These are phyloP conservation scores for Solanum hybrid DNA, from an alignment of 305 asterid genomes.

Conservation along the genomic window DNA sequence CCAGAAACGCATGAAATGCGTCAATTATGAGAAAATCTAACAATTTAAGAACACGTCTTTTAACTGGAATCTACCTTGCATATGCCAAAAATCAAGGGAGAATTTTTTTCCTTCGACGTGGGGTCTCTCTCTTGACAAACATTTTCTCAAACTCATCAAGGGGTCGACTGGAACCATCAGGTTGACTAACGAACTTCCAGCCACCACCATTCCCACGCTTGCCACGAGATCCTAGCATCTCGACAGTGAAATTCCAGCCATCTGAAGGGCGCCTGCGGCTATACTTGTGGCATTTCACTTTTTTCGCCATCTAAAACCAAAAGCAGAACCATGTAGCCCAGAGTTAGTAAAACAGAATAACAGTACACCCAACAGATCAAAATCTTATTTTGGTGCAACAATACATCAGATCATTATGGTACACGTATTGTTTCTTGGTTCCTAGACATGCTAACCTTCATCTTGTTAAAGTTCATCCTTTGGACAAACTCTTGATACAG, in stretches of 20 bases:
- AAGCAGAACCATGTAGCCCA: neutral
- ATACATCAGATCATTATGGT: neutral
- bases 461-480: conserved; percentile 70
- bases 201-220: conserved; percentile 93
- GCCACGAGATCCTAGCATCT: conserved; percentile 62
- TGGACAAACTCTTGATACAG: conserved; percentile 77
- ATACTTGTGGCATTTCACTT: conserved; percentile 74
- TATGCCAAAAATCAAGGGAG: conserved; percentile 35
- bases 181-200: conserved; percentile 65
- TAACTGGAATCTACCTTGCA: neutral
- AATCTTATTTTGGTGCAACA: neutral
- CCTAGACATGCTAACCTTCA: conserved; percentile 48
- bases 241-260: conserved; percentile 87
- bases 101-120: conserved; percentile 55
- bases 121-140: conserved; percentile 88
- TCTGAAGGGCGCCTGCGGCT: conserved; percentile 78
- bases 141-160: conserved; percentile 68
- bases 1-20: neutral
- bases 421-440: neutral
- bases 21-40: neutral
- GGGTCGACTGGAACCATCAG: conserved; percentile 84
- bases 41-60: neutral
- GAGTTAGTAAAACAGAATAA: neutral
- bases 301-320: conserved; percentile 43
- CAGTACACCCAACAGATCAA: neutral